A percentile compares a stretch with the other conserved stretches of the same genome.
phyloP scores from a whole-genome alignment of 169 alveolate genomes.

The Cryptosporidium tyzzeri region DNA sequence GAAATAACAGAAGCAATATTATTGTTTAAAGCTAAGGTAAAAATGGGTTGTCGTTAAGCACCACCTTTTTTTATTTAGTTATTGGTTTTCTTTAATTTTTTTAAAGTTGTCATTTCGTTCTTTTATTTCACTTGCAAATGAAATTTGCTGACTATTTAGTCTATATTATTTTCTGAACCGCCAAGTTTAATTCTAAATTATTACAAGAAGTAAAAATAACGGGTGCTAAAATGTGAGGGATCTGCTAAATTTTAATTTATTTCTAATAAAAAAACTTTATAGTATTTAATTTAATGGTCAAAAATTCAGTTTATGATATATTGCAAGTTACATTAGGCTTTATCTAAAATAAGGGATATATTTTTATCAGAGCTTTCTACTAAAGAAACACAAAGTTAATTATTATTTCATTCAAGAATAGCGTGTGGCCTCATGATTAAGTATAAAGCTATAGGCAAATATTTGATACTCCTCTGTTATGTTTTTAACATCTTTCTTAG shows the following conservation, averaged over 20 bases:
- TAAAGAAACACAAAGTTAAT: background rate
- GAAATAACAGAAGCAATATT: background rate
- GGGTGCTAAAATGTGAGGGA: constrained; percentile 1
- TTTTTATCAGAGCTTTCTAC: background rate
- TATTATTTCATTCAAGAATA: background rate
- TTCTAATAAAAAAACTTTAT: background rate
- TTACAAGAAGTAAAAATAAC: too few relatives aligned
- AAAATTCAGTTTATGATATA: background rate
- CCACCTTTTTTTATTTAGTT: too few relatives aligned
- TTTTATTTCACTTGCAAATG: too few relatives aligned
- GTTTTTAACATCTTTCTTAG: background rate
- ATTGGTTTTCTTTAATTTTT: background rate
- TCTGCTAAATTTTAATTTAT: background rate
- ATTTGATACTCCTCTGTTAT: background rate
- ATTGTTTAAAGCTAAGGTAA: background rate
- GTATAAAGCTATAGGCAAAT: background rate
- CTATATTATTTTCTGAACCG: background rate
- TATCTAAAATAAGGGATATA: background rate
- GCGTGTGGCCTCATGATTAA: background rate
- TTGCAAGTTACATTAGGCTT: background rate
- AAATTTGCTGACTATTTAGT: background rate
- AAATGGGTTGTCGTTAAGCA: background rate
- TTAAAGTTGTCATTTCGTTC: too few relatives aligned
- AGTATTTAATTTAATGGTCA: background rate
- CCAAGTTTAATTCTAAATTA: background rate